These are phyloP conservation scores for Moesziomyces sp. DNA, from an alignment of 1,284 basidiomycete genomes.

Conservation along the genomic window DNA sequence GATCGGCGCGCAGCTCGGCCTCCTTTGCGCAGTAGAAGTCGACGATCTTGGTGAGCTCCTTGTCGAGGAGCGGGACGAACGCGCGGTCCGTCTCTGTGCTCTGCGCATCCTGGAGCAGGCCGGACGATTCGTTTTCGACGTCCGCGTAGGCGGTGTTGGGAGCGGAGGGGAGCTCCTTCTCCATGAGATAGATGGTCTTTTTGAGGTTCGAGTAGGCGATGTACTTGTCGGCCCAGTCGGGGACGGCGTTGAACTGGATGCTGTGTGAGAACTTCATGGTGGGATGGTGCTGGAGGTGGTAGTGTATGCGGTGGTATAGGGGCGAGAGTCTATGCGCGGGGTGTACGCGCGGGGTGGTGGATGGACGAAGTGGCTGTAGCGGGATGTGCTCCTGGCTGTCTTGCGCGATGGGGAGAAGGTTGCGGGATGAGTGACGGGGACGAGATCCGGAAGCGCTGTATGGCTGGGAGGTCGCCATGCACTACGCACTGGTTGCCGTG, in stretches of 20 bases:
- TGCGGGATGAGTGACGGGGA: too few species aligned
- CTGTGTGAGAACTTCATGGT: conserved; percentile 72
- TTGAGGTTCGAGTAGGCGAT: conserved; percentile 71
- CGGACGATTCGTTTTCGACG: conserved; percentile 61
- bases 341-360: conserved; percentile 7
- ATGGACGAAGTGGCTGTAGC: conserved; percentile 29
- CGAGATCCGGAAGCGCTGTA: not conserved
- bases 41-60: conserved; percentile 84
- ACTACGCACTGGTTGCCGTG: not conserved
- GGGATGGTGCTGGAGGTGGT: conserved; percentile 14
- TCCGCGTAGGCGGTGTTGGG: conserved; percentile 36
- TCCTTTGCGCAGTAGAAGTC: conserved; percentile 77
- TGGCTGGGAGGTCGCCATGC: not conserved
- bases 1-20: conserved; percentile 71
- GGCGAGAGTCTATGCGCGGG: conserved; percentile 8
- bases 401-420: too few species aligned
- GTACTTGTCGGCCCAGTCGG: conserved; percentile 95
- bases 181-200: conserved; percentile 65
- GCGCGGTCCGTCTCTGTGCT: conserved; percentile 56
- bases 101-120: conserved; percentile 39
- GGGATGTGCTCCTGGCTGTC: conserved; percentile 35
- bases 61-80: conserved; percentile 75
- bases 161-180: conserved; percentile 53
- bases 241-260: conserved; percentile 90
- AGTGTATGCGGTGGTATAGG: conserved; percentile 13